These are phyloP conservation scores for Powellomyces hirtus DNA, from an alignment of 192 early-diverging fungal species.

Conservation along the genomic window DNA sequence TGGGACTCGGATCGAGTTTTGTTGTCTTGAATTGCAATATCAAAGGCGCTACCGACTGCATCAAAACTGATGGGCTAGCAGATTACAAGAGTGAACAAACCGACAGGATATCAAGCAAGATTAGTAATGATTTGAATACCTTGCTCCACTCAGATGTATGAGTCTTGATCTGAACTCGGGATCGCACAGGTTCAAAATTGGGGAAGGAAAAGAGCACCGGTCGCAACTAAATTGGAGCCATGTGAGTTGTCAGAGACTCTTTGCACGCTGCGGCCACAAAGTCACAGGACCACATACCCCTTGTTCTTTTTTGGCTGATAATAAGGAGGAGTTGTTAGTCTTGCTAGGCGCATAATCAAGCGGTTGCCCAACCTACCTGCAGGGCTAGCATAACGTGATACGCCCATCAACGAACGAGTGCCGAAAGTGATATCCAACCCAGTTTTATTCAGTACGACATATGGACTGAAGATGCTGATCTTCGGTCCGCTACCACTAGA, in stretches of 20 bases:
- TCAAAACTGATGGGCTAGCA: constrained; percentile 94
- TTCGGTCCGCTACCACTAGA: constrained; percentile 69
- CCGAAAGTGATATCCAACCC: constrained; percentile 75
- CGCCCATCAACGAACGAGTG: constrained; percentile 77
- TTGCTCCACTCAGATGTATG: constrained; percentile 78
- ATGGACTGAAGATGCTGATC: constrained; percentile 89
- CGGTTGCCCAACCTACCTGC: too few relatives aligned
- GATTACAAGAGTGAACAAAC: constrained; percentile 24
- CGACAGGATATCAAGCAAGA: constrained; percentile 1
- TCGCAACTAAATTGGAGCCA: too few relatives aligned
- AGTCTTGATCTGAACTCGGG: constrained; percentile 75
- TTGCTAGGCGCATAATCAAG: constrained; percentile 11
- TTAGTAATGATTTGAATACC: constrained; percentile 41
- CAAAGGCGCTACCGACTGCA: constrained; percentile 83
- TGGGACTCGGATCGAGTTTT: constrained; percentile 61
- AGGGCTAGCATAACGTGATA: constrained; percentile 68
- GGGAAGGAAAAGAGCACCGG: constrained; percentile 95
- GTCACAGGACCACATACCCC: too few relatives aligned
- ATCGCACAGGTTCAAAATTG: constrained; percentile 73
- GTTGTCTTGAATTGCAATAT: constrained; percentile 65
- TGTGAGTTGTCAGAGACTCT: too few relatives aligned
- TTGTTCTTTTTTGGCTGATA: constrained; percentile 3
- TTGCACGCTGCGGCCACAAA: too few relatives aligned
- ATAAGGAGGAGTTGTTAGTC: constrained; percentile 2
- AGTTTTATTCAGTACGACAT: constrained; percentile 92